A percentile compares a stretch with the other conserved stretches of the same genome.
Conservation (phyloP, 139 green algal genomes). For the Chlorella sp. region DNA sequence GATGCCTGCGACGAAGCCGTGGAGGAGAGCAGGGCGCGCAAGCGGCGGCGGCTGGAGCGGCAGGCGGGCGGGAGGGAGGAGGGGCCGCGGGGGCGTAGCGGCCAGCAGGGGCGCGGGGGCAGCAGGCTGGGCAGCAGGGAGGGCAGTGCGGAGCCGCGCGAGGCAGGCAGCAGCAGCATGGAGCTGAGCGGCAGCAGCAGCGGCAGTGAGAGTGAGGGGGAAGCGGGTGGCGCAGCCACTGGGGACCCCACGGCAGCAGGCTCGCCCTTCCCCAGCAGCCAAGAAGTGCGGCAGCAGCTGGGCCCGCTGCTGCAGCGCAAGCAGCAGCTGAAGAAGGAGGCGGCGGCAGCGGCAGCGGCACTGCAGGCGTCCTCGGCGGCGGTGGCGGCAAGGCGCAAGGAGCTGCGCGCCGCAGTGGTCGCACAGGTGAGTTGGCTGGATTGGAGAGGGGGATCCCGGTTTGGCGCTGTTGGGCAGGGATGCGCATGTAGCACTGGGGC, state of each 20-base stretch:
- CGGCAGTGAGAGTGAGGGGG: not conserved
- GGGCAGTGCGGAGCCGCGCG: not conserved
- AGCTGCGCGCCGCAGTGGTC: slow-evolving; percentile 19
- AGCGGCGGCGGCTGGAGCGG: slow-evolving; percentile 20
- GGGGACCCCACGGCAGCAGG: not conserved
- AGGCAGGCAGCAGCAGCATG: not conserved
- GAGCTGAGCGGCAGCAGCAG: not conserved
- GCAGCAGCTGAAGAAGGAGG: slow-evolving; percentile 21
- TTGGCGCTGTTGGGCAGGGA: too few species aligned
- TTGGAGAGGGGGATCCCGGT: too few species aligned
- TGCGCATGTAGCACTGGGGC: too few species aligned
- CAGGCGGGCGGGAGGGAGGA: not conserved
- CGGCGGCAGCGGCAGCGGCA: not conserved
- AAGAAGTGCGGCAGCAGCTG: slow-evolving; percentile 15
- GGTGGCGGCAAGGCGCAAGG: slow-evolving; percentile 37
- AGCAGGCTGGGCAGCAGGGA: not conserved
- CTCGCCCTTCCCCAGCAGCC: not conserved
- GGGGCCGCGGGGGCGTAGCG: not conserved
- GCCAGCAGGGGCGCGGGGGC: not conserved
- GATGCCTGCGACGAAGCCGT: slow-evolving; percentile 5
- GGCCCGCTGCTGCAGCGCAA: slow-evolving; percentile 36
- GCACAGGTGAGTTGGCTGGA: slow-evolving; percentile 3
- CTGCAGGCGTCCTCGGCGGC: slow-evolving; percentile 1
- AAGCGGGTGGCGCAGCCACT: not conserved
- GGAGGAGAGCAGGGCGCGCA: slow-evolving; percentile 36